phyloP scores from a whole-genome alignment of 2,329 filamentous ascomycete species.

The Sporothrix luriei region DNA sequence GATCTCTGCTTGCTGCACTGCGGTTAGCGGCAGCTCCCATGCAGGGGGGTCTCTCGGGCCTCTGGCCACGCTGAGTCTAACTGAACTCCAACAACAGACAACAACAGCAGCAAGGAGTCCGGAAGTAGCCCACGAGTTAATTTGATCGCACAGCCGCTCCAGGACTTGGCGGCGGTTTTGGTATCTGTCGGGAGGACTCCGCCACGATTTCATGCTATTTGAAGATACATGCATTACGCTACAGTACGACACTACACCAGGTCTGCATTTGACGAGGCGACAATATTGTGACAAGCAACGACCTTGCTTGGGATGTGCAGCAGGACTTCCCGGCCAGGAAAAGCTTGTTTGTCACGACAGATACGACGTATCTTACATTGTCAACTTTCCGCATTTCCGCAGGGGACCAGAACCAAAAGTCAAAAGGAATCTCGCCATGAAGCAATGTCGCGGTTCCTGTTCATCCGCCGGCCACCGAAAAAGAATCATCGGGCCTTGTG shows the following conservation, averaged over 20 bases:
- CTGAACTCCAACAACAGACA: not conserved
- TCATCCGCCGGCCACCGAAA: not conserved
- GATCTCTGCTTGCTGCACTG: conserved; percentile 14
- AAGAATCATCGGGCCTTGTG: not conserved
- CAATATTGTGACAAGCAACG: not conserved
- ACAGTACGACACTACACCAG: conserved; percentile 7
- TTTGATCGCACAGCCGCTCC: not conserved
- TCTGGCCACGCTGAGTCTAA: not conserved
- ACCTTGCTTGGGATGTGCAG: conserved; percentile 5
- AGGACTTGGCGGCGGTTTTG: conserved; percentile 3
- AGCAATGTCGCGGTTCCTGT: not conserved
- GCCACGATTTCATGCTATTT: conserved; percentile 35
- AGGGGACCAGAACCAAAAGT: not conserved
- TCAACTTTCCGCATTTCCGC: not conserved
- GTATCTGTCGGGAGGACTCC: conserved; percentile 18
- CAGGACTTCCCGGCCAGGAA: not conserved
- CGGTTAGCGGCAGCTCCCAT: conserved; percentile 22
- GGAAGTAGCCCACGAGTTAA: not conserved
- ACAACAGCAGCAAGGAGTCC: not conserved
- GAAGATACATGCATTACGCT: conserved; percentile 25
- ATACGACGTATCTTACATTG: not conserved
- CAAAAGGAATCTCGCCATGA: not conserved
- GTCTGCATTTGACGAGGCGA: not conserved
- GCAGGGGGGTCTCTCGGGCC: not conserved
- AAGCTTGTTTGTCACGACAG: conserved; percentile 7